These are phyloP conservation scores for Termitomyces sp. DNA, from an alignment of 768 basidiomycete genomes.

Conservation along the genomic window DNA sequence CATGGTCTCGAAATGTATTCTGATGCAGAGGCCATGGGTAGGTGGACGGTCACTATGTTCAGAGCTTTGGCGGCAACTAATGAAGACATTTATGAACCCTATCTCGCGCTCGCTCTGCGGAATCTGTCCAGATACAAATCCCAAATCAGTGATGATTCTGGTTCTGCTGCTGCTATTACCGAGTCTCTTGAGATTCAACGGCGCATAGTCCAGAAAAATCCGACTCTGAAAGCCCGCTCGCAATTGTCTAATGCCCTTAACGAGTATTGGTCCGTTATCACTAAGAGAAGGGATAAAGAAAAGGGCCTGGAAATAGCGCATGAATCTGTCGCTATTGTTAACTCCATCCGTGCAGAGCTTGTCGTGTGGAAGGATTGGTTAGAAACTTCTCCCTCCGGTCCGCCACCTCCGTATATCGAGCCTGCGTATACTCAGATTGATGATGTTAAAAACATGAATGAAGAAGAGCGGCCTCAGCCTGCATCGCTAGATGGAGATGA, in stretches of 20 bases:
- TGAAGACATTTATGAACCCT: conserved; percentile 7
- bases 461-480: not conserved
- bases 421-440: not conserved
- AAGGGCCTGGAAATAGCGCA: conserved; percentile 5
- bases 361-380: conserved; percentile 2
- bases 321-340: conserved; percentile 6
- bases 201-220: not conserved
- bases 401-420: conserved; percentile 1
- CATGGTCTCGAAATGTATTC: conserved; percentile 13
- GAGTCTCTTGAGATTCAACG: conserved; percentile 7
- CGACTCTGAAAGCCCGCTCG: conserved; percentile 2
- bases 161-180: not conserved
- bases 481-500: conserved; percentile 3
- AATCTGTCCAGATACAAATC: conserved; percentile 8
- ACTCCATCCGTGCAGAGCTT: conserved; percentile 5
- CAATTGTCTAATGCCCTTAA: conserved; percentile 5
- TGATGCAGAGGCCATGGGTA: conserved; percentile 10
- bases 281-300: not conserved
- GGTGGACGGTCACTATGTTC: conserved; percentile 13
- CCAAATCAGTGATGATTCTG: not conserved
- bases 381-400: not conserved
- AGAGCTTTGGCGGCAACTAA: conserved; percentile 5
- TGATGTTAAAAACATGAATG: not conserved
- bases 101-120: conserved; percentile 7
- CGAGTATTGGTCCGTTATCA: conserved; percentile 3